A percentile compares a stretch with the other conserved stretches of the same genome.
Conservation (phyloP, 2,329 filamentous ascomycete species). For the Alternaria ventricosa region DNA sequence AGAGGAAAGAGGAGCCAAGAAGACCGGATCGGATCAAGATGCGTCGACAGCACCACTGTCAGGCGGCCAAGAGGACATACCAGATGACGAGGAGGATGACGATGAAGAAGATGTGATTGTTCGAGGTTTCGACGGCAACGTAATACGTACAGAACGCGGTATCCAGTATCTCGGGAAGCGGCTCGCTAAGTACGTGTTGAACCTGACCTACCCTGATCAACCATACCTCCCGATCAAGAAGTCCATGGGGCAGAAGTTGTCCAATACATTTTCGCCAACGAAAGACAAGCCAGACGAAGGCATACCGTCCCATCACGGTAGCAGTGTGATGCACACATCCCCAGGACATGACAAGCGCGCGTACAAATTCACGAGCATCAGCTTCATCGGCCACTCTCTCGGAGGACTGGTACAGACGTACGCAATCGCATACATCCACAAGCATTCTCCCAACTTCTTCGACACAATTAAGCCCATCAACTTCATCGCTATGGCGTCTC, state of each 20-base stretch:
- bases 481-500: constrained; percentile 86
- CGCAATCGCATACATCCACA: constrained; percentile 94
- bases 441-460: constrained; percentile 92
- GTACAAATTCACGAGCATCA: constrained; percentile 92
- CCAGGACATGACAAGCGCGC: constrained; percentile 59
- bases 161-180: constrained; percentile 98
- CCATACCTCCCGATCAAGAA: constrained; percentile 76
- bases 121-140: constrained; percentile 87
- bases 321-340: constrained; percentile 62
- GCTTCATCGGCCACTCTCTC: constrained; percentile 90
- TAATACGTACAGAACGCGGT: constrained; percentile 87
- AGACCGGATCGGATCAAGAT: constrained; percentile 12
- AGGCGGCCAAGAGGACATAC: constrained; percentile 58
- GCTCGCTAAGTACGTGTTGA: constrained; percentile 86
- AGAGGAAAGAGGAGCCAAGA: constrained; percentile 30
- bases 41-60: constrained; percentile 56
- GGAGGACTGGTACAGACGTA: constrained; percentile 92
- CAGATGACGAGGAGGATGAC: constrained; percentile 60
- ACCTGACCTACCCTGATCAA: constrained; percentile 92
- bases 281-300: constrained; percentile 54
- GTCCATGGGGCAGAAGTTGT: constrained; percentile 56
- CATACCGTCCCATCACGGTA: constrained; percentile 64
- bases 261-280: constrained; percentile 54
- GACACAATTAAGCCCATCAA: constrained; percentile 85
- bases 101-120: constrained; percentile 88